Base-by-base conservation (phyloP, 176 grass and related monocot species). In the Aegilops longissima region DNA sequence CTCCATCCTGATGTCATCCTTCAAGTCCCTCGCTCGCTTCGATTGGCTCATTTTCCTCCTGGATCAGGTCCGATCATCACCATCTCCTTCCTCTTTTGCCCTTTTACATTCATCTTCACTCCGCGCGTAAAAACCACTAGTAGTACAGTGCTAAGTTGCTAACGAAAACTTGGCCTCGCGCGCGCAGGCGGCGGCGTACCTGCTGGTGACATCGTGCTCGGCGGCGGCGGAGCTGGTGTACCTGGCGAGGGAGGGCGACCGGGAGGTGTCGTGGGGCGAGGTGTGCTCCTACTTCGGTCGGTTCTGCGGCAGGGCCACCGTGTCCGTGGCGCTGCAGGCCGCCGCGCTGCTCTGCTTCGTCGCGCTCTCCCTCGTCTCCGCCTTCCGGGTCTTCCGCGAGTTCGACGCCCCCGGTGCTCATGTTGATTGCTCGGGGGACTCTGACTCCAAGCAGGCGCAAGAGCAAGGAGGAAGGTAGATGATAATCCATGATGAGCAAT, bases 251-350 rank as follows among this genome's bases (percentile, higher is more conserved):
- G 71, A 77, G 70, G 97, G 97, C 27, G 87, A 96, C 75, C 72
- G 62, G 66, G 69, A 90, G 54, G 97, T 89, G 64, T 99, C 92
- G 61, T 96, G 97, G 94, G 87, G 97, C 21, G 97, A 99, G 84
- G 97, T 83, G 76, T 99, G 94, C 83, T 96, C 94, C 87, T 99
- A 96, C 93, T 99, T 89, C 84, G 92, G 97, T 8, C 61, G 16
- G 6, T 99, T 99, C 89, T 99, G 94, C 90, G 80, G 80, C 27
- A 94, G 63, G 80, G 86, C 83, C 61, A 99, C 88, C 54, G 45
- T 89, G 35, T 93, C 97, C n/a, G 79, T 94, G 21, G 90, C 66
- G 14, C 85, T 99, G 59, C 94, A 99, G 83, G 81, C 83, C 70
- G 80, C 83, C 34, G 97, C 92, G 24, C 83, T 96, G 10, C 61